Base-by-base conservation (phyloP, 1,284 basidiomycete genomes). In the Pyrrhoderma noxium region DNA sequence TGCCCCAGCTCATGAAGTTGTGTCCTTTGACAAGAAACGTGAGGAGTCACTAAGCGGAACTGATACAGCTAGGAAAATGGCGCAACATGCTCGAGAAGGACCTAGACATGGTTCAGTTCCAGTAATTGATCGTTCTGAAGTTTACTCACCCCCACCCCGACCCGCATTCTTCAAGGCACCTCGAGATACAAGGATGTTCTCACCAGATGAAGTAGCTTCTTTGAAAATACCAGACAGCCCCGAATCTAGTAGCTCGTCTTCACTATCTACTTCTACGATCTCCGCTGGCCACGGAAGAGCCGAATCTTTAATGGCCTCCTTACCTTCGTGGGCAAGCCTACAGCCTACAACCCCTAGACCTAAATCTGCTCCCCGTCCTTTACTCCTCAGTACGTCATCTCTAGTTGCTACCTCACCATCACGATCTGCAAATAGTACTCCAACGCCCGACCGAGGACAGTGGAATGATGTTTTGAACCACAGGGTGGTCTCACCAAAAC, bases 141-240 rank as follows among this genome's bases (percentile, higher is more conserved):
- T 61, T 5, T 76, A 77, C 58, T 71, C 78, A 19, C 77, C 78
- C 39, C 80, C 81, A 34, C 69, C 78, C 1, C 71, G 78, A 37
- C 81, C 81, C 19, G 62, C 74, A 8, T 73, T 74, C 62, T 84
- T 81, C 64, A 73, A 72, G 18, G 72, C 74, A 0, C 76, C 77
- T 9, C 70, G 80, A 48, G 77, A 83, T 54, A 80, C 77, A 44
- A 67, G 78, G 55, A 67, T 77, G 18, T 62, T 65, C 42, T 64
- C 67, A 8, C 60, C 67, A 3, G 58, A 63, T 39, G 49, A 50
- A 16, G 39, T 48, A 5, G 23, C 51, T 31, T 55, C 58, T 3
- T 56, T 58, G 7, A 65, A 68, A 11, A 68, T 71, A 8, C 72
- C 75, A 2, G 62, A 68, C 8, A 74, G 67, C 54, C 68, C 72